phyloP scores from a whole-genome alignment of 2,329 filamentous ascomycete genomes.

The Penicillium corylophilum region DNA sequence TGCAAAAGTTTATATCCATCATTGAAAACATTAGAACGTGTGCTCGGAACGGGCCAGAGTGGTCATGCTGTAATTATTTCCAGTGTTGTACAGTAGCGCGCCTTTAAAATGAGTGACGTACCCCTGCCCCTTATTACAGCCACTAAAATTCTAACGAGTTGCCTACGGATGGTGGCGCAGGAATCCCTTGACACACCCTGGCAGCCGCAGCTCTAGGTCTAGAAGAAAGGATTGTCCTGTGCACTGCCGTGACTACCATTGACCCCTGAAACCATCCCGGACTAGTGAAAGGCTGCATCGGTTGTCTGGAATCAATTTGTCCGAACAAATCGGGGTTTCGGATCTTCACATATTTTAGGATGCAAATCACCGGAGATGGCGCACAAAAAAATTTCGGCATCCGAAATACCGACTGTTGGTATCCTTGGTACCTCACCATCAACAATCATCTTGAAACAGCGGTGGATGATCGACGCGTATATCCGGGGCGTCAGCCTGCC shows the following conservation, averaged over 20 bases:
- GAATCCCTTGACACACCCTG: neutral
- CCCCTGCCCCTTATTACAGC: neutral
- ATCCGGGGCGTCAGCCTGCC: neutral
- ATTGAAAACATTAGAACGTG: neutral
- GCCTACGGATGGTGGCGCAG: neutral
- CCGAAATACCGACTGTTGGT: neutral
- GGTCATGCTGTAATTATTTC: neutral
- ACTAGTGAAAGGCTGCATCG: neutral
- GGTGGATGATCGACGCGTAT: neutral
- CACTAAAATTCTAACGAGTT: neutral
- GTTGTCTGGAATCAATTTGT: neutral
- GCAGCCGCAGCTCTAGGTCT: neutral
- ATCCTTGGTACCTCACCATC: neutral
- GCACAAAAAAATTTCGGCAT: neutral
- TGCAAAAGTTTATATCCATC: too few species aligned
- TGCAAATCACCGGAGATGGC: neutral
- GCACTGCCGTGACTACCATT: neutral
- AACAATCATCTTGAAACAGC: neutral
- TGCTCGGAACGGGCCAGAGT: neutral
- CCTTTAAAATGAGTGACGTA: neutral
- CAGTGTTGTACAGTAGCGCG: neutral
- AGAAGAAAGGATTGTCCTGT: neutral
- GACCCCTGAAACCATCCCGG: neutral
- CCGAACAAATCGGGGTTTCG: neutral
- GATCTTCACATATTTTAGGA: neutral